These are phyloP conservation scores for Datura wrightii DNA, from an alignment of 257 asterid species.

Conservation along the genomic window DNA sequence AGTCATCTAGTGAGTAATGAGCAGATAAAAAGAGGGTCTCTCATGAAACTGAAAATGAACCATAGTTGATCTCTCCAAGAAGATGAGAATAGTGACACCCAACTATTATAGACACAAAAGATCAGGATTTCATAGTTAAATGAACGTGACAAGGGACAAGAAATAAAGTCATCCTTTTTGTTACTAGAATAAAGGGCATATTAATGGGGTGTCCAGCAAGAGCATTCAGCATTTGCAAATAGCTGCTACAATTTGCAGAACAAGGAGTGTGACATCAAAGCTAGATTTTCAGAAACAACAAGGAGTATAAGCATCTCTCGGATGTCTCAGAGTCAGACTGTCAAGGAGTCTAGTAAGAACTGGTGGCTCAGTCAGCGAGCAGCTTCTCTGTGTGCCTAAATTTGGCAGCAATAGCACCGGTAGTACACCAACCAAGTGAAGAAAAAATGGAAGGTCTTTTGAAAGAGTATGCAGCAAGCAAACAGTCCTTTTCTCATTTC, in stretches of 20 bases:
- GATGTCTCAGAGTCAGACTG: not conserved
- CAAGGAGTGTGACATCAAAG: not conserved
- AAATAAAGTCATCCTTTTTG: not conserved
- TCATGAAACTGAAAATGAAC: not conserved
- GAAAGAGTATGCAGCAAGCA: not conserved
- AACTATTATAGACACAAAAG: not conserved
- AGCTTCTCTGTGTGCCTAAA: constrained; percentile 19
- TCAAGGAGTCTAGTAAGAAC: not conserved
- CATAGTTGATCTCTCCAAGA: not conserved
- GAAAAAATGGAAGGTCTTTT: not conserved
- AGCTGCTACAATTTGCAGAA: constrained; percentile 3
- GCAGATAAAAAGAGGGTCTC: not conserved
- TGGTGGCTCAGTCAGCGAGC: not conserved
- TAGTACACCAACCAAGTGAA: constrained; percentile 8
- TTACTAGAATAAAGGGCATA: not conserved
- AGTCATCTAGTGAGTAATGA: constrained; percentile 8
- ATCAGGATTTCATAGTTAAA: constrained; percentile 9
- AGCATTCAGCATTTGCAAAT: not conserved
- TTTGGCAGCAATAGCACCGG: constrained; percentile 9
- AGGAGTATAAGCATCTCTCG: not conserved
- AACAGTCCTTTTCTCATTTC: not conserved
- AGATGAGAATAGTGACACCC: not conserved
- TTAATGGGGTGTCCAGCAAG: constrained; percentile 4
- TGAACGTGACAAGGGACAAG: constrained; percentile 11
- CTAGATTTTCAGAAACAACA: constrained; percentile 7